A percentile compares a stretch with the other conserved stretches of the same genome.
Conservation (phyloP, 1,284 basidiomycete species). For the Exobasidium rhododendri region DNA sequence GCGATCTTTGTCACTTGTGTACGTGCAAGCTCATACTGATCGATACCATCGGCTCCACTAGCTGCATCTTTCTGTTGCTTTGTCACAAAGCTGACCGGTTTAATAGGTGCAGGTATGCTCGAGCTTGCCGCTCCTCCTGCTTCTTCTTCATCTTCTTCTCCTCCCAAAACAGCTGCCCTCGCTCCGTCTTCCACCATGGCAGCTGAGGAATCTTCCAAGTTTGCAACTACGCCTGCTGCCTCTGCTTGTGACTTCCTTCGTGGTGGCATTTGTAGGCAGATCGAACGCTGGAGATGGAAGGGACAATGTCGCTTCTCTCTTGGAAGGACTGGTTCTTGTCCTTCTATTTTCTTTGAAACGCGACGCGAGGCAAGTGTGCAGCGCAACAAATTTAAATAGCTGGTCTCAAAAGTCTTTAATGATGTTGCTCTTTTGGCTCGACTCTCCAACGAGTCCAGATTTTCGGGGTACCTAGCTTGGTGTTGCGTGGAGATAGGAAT, state of each 20-base stretch:
- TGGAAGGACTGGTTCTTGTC: too few species aligned
- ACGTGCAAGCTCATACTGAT: slow-evolving; percentile 24
- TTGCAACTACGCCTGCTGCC: not conserved
- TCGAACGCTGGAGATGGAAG: too few species aligned
- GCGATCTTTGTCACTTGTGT: slow-evolving; percentile 23
- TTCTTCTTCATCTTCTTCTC: not conserved
- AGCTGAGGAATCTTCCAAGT: not conserved
- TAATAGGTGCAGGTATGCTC: not conserved
- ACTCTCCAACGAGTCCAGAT: too few species aligned
- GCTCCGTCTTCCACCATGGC: not conserved
- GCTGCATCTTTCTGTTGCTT: slow-evolving; percentile 11
- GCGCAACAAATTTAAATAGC: too few species aligned
- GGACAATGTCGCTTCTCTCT: too few species aligned
- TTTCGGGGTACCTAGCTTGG: too few species aligned
- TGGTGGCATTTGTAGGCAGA: slow-evolving; percentile 2
- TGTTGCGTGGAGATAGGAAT: too few species aligned
- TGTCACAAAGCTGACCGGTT: slow-evolving; percentile 5
- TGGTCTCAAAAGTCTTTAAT: too few species aligned
- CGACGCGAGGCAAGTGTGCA: too few species aligned
- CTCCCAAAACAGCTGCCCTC: too few species aligned
- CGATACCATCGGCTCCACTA: slow-evolving; percentile 17
- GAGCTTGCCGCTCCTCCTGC: not conserved
- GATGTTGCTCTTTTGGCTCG: too few species aligned
- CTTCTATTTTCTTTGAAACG: too few species aligned
- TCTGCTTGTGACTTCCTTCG: slow-evolving; percentile 1